Percentiles rank a stretch among this genome's conserved stretches.
Conservation (phyloP, 108 stramenopile species). For the Epithemia pelagica region DNA sequence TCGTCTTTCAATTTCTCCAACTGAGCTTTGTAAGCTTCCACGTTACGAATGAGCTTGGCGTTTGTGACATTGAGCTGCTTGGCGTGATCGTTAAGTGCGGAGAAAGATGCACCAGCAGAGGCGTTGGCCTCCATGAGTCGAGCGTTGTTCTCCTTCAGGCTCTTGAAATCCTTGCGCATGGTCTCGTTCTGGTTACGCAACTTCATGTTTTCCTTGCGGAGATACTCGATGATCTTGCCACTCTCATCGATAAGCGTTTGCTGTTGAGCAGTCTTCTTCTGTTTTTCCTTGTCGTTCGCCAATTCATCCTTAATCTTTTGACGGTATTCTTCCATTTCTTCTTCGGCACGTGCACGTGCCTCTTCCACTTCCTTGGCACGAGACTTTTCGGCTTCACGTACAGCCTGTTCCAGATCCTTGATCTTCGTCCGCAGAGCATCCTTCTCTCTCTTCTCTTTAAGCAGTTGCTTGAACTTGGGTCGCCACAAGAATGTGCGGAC, state of each 20-base stretch:
- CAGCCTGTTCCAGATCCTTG: constrained; percentile 29
- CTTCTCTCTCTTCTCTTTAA: constrained; percentile 48
- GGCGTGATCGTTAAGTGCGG: constrained; percentile 61
- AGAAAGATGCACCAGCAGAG: constrained; percentile 57
- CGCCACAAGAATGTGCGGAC: constrained; percentile 56
- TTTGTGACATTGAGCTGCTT: constrained; percentile 51
- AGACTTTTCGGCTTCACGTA: constrained; percentile 47
- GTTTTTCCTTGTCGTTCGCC: constrained; percentile 12
- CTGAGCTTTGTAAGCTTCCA: constrained; percentile 31
- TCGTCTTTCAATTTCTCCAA: constrained; percentile 55
- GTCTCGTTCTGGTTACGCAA: constrained; percentile 45
- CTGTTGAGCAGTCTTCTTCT: constrained; percentile 40
- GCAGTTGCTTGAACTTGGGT: constrained; percentile 33
- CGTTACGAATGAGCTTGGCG: constrained; percentile 34
- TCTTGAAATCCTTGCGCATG: constrained; percentile 54
- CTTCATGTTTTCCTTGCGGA: constrained; percentile 58
- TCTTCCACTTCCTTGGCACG: constrained; percentile 43
- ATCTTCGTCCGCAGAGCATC: constrained; percentile 32
- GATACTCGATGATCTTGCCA: constrained; percentile 64
- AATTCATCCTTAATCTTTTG: constrained; percentile 24
- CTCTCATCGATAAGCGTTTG: constrained; percentile 66
- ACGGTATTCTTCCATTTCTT: constrained; percentile 48
- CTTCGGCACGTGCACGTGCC: constrained; percentile 37
- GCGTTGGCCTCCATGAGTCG: constrained; percentile 69
- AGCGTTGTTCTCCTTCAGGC: constrained; percentile 56